A percentile compares a stretch with the other conserved stretches of the same genome.
These are phyloP conservation scores for Hemerocallis citrina DNA, from an alignment of 106 monocot genomes.

Conservation along the genomic window DNA sequence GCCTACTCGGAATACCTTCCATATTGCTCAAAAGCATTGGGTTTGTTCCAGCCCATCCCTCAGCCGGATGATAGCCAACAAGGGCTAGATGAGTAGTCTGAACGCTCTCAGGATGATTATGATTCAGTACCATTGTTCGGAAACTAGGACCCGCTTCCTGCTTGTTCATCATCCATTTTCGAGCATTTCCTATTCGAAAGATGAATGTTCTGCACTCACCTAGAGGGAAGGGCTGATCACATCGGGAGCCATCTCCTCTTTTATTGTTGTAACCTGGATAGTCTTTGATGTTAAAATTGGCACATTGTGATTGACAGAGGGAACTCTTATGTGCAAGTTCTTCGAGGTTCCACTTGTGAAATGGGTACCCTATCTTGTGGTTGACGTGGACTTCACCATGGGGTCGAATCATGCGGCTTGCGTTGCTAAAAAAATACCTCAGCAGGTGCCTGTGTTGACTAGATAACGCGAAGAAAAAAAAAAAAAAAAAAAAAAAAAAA, in stretches of 20 bases:
- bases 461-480: too few species aligned
- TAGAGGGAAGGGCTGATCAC: slow-evolving; percentile 22
- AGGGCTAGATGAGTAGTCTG: too few species aligned
- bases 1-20: too few species aligned
- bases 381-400: slow-evolving; percentile 40
- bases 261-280: slow-evolving; percentile 48
- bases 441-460: slow-evolving; percentile 35
- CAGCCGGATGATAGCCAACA: too few species aligned
- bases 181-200: slow-evolving; percentile 1
- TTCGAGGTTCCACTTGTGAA: slow-evolving; percentile 28
- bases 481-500: background rate
- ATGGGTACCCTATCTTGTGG: slow-evolving; percentile 25
- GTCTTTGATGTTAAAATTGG: slow-evolving; percentile 22
- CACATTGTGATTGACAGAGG: slow-evolving; percentile 10
- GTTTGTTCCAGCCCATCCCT: too few species aligned
- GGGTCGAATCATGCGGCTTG: slow-evolving; percentile 28
- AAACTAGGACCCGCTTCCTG: too few species aligned
- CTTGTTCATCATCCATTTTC: slow-evolving; percentile 3
- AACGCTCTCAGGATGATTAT: too few species aligned
- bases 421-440: slow-evolving; percentile 25
- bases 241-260: slow-evolving; percentile 22
- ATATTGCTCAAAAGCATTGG: too few species aligned
- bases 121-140: too few species aligned
- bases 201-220: slow-evolving; percentile 24
- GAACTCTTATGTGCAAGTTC: slow-evolving; percentile 21